phyloP scores from a whole-genome alignment of 495 filamentous ascomycete species.

The Aeminium ludgeri region DNA sequence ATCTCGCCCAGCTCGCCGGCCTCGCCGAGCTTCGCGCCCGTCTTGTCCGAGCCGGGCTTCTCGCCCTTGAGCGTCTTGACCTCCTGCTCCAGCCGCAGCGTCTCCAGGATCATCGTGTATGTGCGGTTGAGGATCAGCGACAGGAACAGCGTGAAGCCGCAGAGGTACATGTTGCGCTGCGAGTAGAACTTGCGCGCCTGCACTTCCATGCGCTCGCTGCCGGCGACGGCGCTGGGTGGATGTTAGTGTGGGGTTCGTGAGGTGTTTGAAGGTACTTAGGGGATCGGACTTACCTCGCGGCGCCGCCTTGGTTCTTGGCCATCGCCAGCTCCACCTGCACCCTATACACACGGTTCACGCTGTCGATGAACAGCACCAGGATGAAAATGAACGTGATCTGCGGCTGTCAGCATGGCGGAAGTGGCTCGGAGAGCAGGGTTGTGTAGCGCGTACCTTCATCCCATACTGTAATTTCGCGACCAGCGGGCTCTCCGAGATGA shows the following conservation, averaged over 20 bases:
- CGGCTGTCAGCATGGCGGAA: slow-evolving; percentile 6
- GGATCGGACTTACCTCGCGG: slow-evolving; percentile 26
- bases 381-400: slow-evolving; percentile 98
- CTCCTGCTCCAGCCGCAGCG: slow-evolving; percentile 82
- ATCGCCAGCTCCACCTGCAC: slow-evolving; percentile 74
- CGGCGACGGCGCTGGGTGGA: slow-evolving; percentile 38
- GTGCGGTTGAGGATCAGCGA: slow-evolving; percentile 98
- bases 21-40: slow-evolving; percentile 41
- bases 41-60: slow-evolving; percentile 51
- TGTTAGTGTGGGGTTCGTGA: slow-evolving; percentile 13
- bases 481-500: slow-evolving; percentile 74
- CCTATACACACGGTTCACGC: slow-evolving; percentile 94
- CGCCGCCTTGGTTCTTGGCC: slow-evolving; percentile 37
- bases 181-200: slow-evolving; percentile 99
- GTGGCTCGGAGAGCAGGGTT: neutral
- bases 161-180: slow-evolving; percentile 99
- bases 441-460: slow-evolving; percentile 41
- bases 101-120: slow-evolving; percentile 91
- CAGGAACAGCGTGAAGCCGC: slow-evolving; percentile 97
- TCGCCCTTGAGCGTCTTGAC: slow-evolving; percentile 73
- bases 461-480: slow-evolving; percentile 69
- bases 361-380: slow-evolving; percentile 92
- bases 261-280: neutral
- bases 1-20: slow-evolving; percentile 61
- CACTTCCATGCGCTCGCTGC: slow-evolving; percentile 89